Evolutionary conservation across 306 rosid species (phyloP).

Genomic region (Lotus japonicus): DNA sequence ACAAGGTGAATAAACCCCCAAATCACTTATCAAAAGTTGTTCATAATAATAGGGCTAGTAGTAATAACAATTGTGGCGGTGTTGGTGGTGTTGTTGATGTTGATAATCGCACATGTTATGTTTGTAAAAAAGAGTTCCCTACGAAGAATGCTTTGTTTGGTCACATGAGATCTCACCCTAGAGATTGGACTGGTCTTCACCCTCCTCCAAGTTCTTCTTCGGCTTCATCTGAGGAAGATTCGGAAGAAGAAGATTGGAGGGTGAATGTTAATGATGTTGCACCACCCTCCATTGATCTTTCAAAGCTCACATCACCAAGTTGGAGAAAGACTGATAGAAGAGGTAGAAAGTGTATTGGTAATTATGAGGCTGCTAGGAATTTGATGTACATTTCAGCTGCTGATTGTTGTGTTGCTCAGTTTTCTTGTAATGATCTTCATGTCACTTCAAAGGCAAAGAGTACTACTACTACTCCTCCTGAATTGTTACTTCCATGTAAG

Average conservation of each 20-base stretch:
- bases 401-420: background rate
- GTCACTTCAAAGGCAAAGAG: too few species aligned
- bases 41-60: background rate
- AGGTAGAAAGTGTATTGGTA: background rate
- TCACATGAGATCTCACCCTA: slow-evolving; percentile 28
- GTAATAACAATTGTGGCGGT: too few species aligned
- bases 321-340: slow-evolving; percentile 21
- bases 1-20: slow-evolving; percentile 11
- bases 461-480: too few species aligned
- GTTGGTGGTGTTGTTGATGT: too few species aligned
- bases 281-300: background rate
- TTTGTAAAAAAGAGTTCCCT: slow-evolving; percentile 19
- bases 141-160: slow-evolving; percentile 10
- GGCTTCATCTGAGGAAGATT: too few species aligned
- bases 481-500: background rate
- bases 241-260: background rate
- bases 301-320: background rate
- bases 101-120: background rate
- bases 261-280: too few species aligned
- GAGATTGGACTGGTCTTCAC: slow-evolving; percentile 31
- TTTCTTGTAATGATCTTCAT: too few species aligned
- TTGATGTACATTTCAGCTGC: background rate
- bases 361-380: background rate
- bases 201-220: slow-evolving; percentile 6
- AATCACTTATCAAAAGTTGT: background rate